Percentiles rank a stretch among this genome's conserved stretches.
phyloP scores from a whole-genome alignment of 208 protist species.

The Leishmania aethiopica region DNA sequence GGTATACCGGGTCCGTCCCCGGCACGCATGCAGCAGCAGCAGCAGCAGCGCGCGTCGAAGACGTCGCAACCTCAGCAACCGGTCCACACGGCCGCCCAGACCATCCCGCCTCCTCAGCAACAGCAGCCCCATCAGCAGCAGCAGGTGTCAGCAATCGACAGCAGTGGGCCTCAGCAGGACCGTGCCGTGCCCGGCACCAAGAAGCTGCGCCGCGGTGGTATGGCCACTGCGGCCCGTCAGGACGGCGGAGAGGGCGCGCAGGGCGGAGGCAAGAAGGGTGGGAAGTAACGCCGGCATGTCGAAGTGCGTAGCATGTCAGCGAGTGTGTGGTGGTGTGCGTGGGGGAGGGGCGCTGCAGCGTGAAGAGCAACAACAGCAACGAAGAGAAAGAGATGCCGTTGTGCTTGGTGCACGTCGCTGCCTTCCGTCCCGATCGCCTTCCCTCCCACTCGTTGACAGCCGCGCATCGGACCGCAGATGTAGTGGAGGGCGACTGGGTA shows the following conservation, averaged over 20 bases:
- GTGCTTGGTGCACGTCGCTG: background rate
- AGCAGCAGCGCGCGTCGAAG: conserved; percentile 33
- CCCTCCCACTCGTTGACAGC: background rate
- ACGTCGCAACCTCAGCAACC: conserved; percentile 51
- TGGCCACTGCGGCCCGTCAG: conserved; percentile 28
- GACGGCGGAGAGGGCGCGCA: conserved; percentile 20
- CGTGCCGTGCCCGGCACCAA: conserved; percentile 24
- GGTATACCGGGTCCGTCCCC: conserved; percentile 27
- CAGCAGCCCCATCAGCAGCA: conserved; percentile 32
- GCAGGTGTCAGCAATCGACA: conserved; percentile 48
- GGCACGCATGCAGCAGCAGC: conserved; percentile 29
- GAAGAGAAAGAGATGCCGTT: background rate
- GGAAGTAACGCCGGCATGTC: conserved; percentile 5
- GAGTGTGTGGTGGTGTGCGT: background rate
- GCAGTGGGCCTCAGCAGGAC: conserved; percentile 40
- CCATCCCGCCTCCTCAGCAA: conserved; percentile 24
- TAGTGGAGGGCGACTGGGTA: background rate
- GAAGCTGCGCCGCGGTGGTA: conserved; percentile 59
- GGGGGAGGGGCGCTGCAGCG: background rate
- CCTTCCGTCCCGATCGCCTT: background rate
- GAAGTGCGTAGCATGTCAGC: background rate
- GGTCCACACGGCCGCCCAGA: conserved; percentile 29
- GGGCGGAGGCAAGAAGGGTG: conserved; percentile 20
- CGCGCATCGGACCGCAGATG: background rate
- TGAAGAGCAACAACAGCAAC: background rate